phyloP scores from a whole-genome alignment of 2,329 filamentous ascomycete species.

The Orbilia brochopaga region DNA sequence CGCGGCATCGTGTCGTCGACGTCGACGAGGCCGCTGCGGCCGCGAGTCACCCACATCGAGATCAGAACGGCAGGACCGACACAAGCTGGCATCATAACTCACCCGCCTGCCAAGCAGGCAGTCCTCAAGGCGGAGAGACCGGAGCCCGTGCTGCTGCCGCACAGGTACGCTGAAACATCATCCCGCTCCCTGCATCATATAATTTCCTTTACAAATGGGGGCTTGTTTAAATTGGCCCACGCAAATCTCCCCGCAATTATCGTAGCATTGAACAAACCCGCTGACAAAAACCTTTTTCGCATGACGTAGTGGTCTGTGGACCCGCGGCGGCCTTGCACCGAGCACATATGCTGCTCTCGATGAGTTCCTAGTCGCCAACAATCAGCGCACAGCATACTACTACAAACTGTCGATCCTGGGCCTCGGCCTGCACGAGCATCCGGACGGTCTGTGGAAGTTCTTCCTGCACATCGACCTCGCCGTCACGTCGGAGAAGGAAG shows the following conservation, averaged over 20 bases:
- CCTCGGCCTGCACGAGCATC: slow-evolving; percentile 30
- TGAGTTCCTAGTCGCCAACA: slow-evolving; percentile 25
- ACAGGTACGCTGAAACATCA: slow-evolving; percentile 21
- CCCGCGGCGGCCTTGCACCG: slow-evolving; percentile 23
- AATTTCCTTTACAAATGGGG: neutral
- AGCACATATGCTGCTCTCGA: slow-evolving; percentile 15
- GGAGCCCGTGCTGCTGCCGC: slow-evolving; percentile 27
- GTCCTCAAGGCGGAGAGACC: slow-evolving; percentile 21
- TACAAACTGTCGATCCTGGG: slow-evolving; percentile 37
- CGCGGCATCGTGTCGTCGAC: slow-evolving; percentile 3
- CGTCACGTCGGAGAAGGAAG: slow-evolving; percentile 17
- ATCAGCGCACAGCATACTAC: slow-evolving; percentile 22
- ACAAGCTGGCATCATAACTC: slow-evolving; percentile 50
- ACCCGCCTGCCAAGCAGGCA: slow-evolving; percentile 40
- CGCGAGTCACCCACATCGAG: slow-evolving; percentile 26
- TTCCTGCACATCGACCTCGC: slow-evolving; percentile 31
- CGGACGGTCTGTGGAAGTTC: slow-evolving; percentile 35
- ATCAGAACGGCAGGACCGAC: slow-evolving; percentile 50
- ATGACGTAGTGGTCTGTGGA: slow-evolving; percentile 41
- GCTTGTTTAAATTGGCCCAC: too few species aligned
- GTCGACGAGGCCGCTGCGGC: neutral
- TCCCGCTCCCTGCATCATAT: neutral
- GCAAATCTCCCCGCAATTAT: too few species aligned
- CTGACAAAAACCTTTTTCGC: neutral
- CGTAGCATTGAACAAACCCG: neutral